phyloP scores from a whole-genome alignment of 1,284 basidiomycete genomes.

The Gomphus sp. region DNA sequence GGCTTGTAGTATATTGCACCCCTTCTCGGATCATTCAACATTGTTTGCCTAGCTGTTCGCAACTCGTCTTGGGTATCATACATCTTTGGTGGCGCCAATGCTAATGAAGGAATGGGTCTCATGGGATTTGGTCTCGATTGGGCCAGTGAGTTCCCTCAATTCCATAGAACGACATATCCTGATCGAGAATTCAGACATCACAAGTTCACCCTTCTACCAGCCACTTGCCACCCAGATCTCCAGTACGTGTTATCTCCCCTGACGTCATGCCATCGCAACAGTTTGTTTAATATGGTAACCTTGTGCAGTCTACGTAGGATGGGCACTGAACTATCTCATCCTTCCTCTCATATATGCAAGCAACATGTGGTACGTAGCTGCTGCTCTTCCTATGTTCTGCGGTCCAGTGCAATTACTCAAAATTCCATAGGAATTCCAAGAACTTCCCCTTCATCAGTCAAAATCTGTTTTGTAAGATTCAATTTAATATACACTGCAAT shows the following conservation, averaged over 20 bases:
- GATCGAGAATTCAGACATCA: slow-evolving; percentile 1
- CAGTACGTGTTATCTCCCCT: background rate
- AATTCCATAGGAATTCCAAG: slow-evolving; percentile 13
- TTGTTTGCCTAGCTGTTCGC: slow-evolving; percentile 16
- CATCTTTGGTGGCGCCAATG: slow-evolving; percentile 22
- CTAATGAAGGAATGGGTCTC: slow-evolving; percentile 39
- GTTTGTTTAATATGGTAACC: background rate
- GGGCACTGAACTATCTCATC: slow-evolving; percentile 7
- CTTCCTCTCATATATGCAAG: slow-evolving; percentile 15
- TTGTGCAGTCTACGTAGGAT: slow-evolving; percentile 1
- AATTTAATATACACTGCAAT: background rate
- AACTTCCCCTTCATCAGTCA: slow-evolving; percentile 36
- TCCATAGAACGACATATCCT: background rate
- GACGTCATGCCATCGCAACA: background rate
- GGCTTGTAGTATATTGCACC: slow-evolving; percentile 13
- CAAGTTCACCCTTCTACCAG: slow-evolving; percentile 6
- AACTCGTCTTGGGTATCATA: slow-evolving; percentile 10
- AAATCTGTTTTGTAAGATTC: slow-evolving; percentile 24
- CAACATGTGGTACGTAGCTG: slow-evolving; percentile 24
- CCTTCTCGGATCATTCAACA: slow-evolving; percentile 13
- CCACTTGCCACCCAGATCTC: slow-evolving; percentile 7
- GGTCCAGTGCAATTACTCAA: background rate
- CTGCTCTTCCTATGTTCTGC: background rate
- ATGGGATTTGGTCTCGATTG: slow-evolving; percentile 8
- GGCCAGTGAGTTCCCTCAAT: background rate